phyloP scores from a whole-genome alignment of 1,284 basidiomycete genomes.

The Apiotrichum siamense region DNA sequence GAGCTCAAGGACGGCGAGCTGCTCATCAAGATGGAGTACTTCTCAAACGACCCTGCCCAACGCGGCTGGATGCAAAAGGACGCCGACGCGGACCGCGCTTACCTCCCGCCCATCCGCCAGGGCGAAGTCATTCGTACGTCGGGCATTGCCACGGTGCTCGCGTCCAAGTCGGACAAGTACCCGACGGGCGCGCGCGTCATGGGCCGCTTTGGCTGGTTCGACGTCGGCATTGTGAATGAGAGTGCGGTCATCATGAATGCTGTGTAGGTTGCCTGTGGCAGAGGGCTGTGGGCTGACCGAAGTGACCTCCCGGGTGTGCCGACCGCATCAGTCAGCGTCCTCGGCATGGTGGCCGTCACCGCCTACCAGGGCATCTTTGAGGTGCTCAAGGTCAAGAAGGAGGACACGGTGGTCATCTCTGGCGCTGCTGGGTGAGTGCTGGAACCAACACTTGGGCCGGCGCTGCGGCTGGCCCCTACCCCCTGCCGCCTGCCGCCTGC shows the following conservation, averaged over 20 bases:
- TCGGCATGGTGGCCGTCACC: conserved; percentile 32
- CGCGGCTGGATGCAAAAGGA: conserved; percentile 26
- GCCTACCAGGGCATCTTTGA: conserved; percentile 40
- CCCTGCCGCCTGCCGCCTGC: no score
- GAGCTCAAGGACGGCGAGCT: conserved; percentile 27
- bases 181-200: conserved; percentile 26
- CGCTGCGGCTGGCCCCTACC: no score
- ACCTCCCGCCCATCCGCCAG: conserved; percentile 19
- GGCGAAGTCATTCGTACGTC: conserved; percentile 27
- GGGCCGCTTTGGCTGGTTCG: conserved; percentile 25
- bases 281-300: neutral
- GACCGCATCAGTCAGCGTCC: conserved; percentile 18
- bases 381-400: conserved; percentile 37
- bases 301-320: conserved; percentile 1
- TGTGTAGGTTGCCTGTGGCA: neutral
- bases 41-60: conserved; percentile 39
- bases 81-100: conserved; percentile 13
- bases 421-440: conserved; percentile 41
- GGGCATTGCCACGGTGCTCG: conserved; percentile 25
- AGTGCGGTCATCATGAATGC: conserved; percentile 2
- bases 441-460: no score
- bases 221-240: conserved; percentile 28
- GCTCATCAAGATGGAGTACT: conserved; percentile 24
- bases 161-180: conserved; percentile 20
- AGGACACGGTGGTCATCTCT: conserved; percentile 43